These are phyloP conservation scores for Fusarium stilboides DNA, from an alignment of 2,329 filamentous ascomycete species.

Conservation along the genomic window DNA sequence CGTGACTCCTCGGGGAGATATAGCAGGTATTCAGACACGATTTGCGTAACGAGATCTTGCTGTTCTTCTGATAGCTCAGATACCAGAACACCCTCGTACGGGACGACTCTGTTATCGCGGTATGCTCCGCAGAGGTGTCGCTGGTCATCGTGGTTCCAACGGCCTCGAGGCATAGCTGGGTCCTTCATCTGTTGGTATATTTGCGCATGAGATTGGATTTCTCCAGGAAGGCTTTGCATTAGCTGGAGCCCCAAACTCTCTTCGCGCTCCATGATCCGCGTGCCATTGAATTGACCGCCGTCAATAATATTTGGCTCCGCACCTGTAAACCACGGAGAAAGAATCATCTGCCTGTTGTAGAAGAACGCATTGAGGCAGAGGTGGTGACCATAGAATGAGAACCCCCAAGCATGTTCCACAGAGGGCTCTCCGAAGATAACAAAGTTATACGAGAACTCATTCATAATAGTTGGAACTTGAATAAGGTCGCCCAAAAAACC, in stretches of 20 bases:
- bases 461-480: constrained; percentile 73
- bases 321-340: constrained; percentile 83
- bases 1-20: constrained; percentile 73
- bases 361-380: constrained; percentile 81
- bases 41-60: too few relatives aligned
- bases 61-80: constrained; percentile 48
- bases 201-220: constrained; percentile 64
- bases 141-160: constrained; percentile 87
- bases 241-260: constrained; percentile 74
- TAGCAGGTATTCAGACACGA: constrained; percentile 69
- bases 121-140: constrained; percentile 84
- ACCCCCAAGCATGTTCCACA: constrained; percentile 75
- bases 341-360: constrained; percentile 74
- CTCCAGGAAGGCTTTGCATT: constrained; percentile 72
- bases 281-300: constrained; percentile 72
- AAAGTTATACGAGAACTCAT: constrained; percentile 83
- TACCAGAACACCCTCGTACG: constrained; percentile 77
- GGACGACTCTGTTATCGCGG: constrained; percentile 82
- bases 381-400: constrained; percentile 84
- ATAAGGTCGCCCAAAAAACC: constrained; percentile 81
- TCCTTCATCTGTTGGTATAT: constrained; percentile 74
- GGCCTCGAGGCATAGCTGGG: constrained; percentile 74
- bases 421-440: constrained; percentile 77
- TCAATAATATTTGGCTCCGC: constrained; percentile 85
- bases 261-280: constrained; percentile 75